Percentiles rank a stretch among this genome's conserved stretches.
phyloP scores from a whole-genome alignment of 768 basidiomycete genomes.

The Rhodotorula paludigena region DNA sequence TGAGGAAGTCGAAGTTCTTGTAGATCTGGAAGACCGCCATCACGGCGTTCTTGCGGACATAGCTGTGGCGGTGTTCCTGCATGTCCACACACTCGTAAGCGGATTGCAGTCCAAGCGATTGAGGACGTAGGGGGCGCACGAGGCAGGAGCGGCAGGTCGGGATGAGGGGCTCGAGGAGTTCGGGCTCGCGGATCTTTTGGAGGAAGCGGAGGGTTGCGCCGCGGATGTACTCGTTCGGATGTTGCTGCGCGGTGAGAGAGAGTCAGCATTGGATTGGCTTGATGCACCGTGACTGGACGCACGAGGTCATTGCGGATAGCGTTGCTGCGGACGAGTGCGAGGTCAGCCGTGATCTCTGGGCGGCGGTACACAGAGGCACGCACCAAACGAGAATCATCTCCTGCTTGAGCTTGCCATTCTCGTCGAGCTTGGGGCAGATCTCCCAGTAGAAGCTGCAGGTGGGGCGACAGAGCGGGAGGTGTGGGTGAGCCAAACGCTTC shows the following conservation, averaged over 20 bases:
- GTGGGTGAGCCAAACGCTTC: neutral
- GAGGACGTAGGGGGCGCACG: constrained; percentile 45
- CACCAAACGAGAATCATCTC: constrained; percentile 96
- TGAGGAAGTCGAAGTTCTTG: constrained; percentile 86
- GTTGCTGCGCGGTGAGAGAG: constrained; percentile 62
- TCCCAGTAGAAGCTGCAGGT: constrained; percentile 81
- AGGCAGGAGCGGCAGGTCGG: constrained; percentile 89
- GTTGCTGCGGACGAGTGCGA: constrained; percentile 54
- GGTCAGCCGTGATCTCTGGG: neutral
- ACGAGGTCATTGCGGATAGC: constrained; percentile 90
- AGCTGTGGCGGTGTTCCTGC: constrained; percentile 88
- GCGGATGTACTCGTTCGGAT: constrained; percentile 98
- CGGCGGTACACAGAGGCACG: constrained; percentile 48
- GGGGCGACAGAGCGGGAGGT: neutral
- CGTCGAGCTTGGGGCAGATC: constrained; percentile 95
- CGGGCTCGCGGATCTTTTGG: constrained; percentile 87
- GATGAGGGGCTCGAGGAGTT: constrained; percentile 90
- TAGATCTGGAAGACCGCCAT: constrained; percentile 93
- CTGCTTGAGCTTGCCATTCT: constrained; percentile 94
- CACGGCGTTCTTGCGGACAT: constrained; percentile 96
- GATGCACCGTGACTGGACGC: constrained; percentile 21
- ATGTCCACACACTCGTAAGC: too few relatives aligned
- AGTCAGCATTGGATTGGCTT: neutral
- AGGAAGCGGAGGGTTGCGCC: constrained; percentile 95
- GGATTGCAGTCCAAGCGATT: too few relatives aligned